phyloP scores from a whole-genome alignment of 2,329 filamentous ascomycete genomes.

The Diplocarpon mali region DNA sequence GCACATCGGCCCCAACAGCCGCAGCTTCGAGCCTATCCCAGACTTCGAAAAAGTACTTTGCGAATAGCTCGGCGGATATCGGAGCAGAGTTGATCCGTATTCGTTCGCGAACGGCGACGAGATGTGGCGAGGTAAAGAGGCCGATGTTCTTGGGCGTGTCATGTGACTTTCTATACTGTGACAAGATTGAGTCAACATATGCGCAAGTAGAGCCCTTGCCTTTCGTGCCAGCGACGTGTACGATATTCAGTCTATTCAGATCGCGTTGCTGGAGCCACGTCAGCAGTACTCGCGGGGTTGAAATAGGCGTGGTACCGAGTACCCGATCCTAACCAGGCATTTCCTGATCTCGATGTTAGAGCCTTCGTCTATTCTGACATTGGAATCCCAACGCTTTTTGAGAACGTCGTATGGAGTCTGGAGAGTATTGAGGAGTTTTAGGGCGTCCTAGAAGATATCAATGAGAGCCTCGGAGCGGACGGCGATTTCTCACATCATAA shows the following conservation, averaged over 20 bases:
- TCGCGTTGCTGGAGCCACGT: conserved; percentile 16
- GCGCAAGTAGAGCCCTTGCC: conserved; percentile 66
- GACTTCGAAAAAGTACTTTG: conserved; percentile 57
- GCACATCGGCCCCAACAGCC: conserved; percentile 25
- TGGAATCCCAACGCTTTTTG: conserved; percentile 65
- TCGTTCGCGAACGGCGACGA: conserved; percentile 55
- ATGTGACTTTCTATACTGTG: conserved; percentile 33
- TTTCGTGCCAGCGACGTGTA: conserved; percentile 68
- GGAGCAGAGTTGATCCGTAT: conserved; percentile 51
- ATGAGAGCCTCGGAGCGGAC: neutral
- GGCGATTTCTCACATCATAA: conserved; percentile 11
- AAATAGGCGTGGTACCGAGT: conserved; percentile 38
- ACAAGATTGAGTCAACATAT: conserved; percentile 52
- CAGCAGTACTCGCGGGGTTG: neutral
- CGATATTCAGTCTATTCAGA: conserved; percentile 48
- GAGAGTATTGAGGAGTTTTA: conserved; percentile 75
- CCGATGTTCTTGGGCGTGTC: conserved; percentile 34
- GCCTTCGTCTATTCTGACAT: conserved; percentile 55
- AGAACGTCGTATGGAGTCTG: conserved; percentile 80
- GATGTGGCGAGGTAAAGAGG: conserved; percentile 59
- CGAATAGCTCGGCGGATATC: conserved; percentile 46
- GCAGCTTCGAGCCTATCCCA: conserved; percentile 43
- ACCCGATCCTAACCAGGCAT: conserved; percentile 69
- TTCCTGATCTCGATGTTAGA: conserved; percentile 69
- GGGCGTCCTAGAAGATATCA: conserved; percentile 56